Percentiles rank a stretch among this genome's conserved stretches.
Conservation (phyloP, 352 stramenopile species). For the Halophytophthora polymorphica region DNA sequence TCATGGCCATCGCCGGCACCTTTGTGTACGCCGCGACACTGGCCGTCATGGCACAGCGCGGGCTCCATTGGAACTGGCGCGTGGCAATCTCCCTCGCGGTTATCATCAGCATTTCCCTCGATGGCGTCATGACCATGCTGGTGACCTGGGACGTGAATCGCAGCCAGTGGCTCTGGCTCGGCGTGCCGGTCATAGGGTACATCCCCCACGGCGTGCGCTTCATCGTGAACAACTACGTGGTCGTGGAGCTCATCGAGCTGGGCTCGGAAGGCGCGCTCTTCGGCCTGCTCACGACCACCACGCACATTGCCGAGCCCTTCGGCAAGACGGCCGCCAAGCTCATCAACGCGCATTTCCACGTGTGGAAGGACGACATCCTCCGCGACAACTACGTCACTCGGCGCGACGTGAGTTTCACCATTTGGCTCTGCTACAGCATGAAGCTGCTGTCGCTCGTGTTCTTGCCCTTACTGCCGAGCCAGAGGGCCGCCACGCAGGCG, state of each 20-base stretch:
- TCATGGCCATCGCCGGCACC: slow-evolving; percentile 52
- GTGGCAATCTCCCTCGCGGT: slow-evolving; percentile 40
- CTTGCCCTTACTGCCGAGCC: slow-evolving; percentile 41
- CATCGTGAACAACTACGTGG: slow-evolving; percentile 55
- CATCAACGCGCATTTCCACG: slow-evolving; percentile 47
- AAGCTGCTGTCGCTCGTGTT: slow-evolving; percentile 54
- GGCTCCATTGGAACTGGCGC: slow-evolving; percentile 58
- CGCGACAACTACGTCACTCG: slow-evolving; percentile 41
- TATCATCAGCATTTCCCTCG: slow-evolving; percentile 33
- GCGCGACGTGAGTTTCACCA: slow-evolving; percentile 53
- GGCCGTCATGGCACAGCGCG: slow-evolving; percentile 38
- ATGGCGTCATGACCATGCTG: slow-evolving; percentile 52
- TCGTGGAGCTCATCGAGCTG: slow-evolving; percentile 53
- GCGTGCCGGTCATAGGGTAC: slow-evolving; percentile 49
- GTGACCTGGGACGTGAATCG: slow-evolving; percentile 48
- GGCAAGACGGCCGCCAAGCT: slow-evolving; percentile 47
- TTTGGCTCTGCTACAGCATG: slow-evolving; percentile 50
- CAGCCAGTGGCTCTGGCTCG: slow-evolving; percentile 65
- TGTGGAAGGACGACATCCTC: slow-evolving; percentile 52
- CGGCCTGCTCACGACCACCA: slow-evolving; percentile 45
- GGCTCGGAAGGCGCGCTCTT: slow-evolving; percentile 57
- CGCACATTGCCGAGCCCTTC: slow-evolving; percentile 47
- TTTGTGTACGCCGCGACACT: slow-evolving; percentile 47
- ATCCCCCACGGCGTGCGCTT: slow-evolving; percentile 47
- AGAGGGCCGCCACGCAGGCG: slow-evolving; percentile 34